These are phyloP conservation scores for Farysia itapuensis DNA, from an alignment of 1,284 basidiomycete species.

Conservation along the genomic window DNA sequence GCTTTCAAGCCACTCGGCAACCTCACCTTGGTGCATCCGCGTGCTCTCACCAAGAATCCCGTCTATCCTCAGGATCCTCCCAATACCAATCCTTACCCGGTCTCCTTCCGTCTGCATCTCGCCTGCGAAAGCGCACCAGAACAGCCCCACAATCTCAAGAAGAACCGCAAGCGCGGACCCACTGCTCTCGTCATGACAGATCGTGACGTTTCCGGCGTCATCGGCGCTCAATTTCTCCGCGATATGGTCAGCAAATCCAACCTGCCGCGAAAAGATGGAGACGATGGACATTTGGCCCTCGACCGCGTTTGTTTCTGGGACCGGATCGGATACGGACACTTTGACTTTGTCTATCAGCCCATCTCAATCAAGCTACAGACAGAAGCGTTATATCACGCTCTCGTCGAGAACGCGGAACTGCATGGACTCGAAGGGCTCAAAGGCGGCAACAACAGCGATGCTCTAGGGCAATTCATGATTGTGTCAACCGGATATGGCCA, in stretches of 20 bases:
- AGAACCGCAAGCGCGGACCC: constrained; percentile 8
- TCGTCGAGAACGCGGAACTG: constrained; percentile 12
- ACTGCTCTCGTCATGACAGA: constrained; percentile 49
- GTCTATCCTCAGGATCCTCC: constrained; percentile 28
- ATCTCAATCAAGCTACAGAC: constrained; percentile 22
- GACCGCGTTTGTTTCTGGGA: constrained; percentile 43
- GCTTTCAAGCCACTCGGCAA: constrained; percentile 34
- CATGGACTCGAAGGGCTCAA: no score
- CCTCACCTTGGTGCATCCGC: constrained; percentile 27
- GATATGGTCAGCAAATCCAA: constrained; percentile 33
- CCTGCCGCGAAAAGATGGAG: constrained; percentile 2
- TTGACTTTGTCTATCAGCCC: constrained; percentile 36
- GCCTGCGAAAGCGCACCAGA: constrained; percentile 31
- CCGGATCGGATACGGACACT: constrained; percentile 38
- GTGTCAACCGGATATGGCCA: constrained; percentile 41
- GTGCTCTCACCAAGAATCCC: constrained; percentile 16
- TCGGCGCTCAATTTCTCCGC: constrained; percentile 37
- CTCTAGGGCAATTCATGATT: constrained; percentile 37
- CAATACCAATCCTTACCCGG: constrained; percentile 20
- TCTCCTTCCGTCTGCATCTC: constrained; percentile 38
- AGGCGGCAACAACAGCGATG: constrained; percentile 2
- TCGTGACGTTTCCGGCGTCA: constrained; percentile 32
- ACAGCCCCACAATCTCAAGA: constrained; percentile 4
- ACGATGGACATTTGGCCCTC: constrained; percentile 42
- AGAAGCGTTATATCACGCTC: constrained; percentile 24